phyloP scores from a whole-genome alignment of 139 green algal genomes.

The Chlorella sp. region DNA sequence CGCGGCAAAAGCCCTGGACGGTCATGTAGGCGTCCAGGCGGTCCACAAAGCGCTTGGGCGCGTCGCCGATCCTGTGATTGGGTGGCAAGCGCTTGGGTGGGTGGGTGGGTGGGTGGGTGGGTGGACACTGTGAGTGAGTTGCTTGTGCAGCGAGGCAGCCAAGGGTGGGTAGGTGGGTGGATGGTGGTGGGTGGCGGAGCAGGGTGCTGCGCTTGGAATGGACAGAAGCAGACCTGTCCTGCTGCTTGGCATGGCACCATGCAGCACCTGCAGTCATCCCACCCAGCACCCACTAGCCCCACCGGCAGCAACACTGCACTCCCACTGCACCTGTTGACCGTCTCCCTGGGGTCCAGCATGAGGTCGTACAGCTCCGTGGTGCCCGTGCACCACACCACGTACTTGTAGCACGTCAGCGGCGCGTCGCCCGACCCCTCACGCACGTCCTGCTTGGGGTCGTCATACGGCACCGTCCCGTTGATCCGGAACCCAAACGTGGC shows the following conservation, averaged over 20 bases:
- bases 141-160: no score
- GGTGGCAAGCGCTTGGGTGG: no score
- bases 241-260: no score
- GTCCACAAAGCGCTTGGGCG: not conserved
- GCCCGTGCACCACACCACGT: conserved; percentile 16
- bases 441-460: not conserved
- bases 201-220: no score
- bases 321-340: conserved; percentile 6
- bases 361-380: conserved; percentile 23
- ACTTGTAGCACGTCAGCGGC: conserved; percentile 19
- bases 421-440: not conserved
- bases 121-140: no score
- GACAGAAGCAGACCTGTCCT: no score
- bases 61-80: conserved; percentile 4
- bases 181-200: no score
- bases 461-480: not conserved
- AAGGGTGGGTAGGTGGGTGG: no score
- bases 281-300: no score
- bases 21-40: conserved; percentile 18
- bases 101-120: no score
- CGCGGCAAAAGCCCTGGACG: conserved; percentile 18
- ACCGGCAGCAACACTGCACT: no score
- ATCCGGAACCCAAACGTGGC: not conserved
- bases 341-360: conserved; percentile 19
- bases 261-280: no score